A percentile compares a stretch with the other conserved stretches of the same genome.
Conservation (phyloP, 2,329 filamentous ascomycete species). For the Fusarium fracticaudum region DNA sequence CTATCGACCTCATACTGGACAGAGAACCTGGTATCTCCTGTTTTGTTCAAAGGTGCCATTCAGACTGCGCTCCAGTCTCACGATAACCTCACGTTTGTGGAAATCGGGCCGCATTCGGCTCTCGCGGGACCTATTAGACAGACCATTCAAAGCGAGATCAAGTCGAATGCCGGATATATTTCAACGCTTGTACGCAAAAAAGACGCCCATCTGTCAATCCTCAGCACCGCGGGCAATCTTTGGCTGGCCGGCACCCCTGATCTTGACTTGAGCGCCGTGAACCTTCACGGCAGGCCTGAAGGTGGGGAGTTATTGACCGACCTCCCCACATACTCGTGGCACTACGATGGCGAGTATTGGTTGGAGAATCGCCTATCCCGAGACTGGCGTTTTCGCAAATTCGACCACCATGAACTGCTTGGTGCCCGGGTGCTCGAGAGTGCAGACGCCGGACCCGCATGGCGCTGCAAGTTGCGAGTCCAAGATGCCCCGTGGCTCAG, state of each 20-base stretch:
- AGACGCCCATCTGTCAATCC: neutral
- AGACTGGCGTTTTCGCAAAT: slow-evolving; percentile 7
- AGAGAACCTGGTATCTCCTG: slow-evolving; percentile 5
- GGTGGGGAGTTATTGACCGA: neutral
- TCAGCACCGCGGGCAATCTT: slow-evolving; percentile 5
- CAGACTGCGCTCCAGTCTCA: neutral
- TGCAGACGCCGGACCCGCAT: slow-evolving; percentile 2
- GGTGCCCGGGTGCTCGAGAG: slow-evolving; percentile 5
- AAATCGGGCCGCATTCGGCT: slow-evolving; percentile 3
- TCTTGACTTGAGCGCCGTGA: neutral
- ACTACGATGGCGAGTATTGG: slow-evolving; percentile 5
- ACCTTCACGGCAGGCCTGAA: neutral
- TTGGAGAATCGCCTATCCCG: slow-evolving; percentile 4
- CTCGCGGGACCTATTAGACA: slow-evolving; percentile 5
- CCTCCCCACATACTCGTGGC: slow-evolving; percentile 3
- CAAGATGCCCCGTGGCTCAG: slow-evolving; percentile 6
- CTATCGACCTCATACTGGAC: slow-evolving; percentile 4
- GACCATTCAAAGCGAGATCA: slow-evolving; percentile 1
- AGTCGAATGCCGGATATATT: neutral
- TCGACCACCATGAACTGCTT: slow-evolving; percentile 6
- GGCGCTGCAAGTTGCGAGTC: slow-evolving; percentile 3
- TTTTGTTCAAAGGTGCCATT: neutral
- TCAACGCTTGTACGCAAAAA: neutral
- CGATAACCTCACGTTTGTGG: slow-evolving; percentile 1
- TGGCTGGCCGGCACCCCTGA: slow-evolving; percentile 2